phyloP scores from a whole-genome alignment of 2,329 filamentous ascomycete genomes.

The Exophiala sp. region DNA sequence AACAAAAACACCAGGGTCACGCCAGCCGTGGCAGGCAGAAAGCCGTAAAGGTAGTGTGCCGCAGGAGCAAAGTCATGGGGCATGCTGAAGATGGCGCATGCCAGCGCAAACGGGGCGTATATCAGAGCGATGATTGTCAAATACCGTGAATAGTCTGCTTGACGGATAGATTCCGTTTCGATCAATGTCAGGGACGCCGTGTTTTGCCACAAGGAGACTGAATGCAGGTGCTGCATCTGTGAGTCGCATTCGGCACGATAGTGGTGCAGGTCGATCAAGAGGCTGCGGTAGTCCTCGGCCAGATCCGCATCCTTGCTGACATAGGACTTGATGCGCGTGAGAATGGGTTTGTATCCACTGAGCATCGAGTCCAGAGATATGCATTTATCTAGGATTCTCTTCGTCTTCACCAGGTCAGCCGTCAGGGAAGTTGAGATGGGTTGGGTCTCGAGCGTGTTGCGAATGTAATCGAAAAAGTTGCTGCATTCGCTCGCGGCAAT shows the following conservation, averaged over 20 bases:
- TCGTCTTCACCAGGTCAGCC: slow-evolving; percentile 14
- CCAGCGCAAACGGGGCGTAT: slow-evolving; percentile 22
- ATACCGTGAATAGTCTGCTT: slow-evolving; percentile 24
- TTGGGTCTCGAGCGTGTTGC: slow-evolving; percentile 18
- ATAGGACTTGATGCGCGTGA: slow-evolving; percentile 21
- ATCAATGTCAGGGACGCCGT: slow-evolving; percentile 14
- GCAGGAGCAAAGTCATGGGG: slow-evolving; percentile 23
- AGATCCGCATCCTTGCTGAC: slow-evolving; percentile 16
- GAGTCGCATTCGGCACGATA: slow-evolving; percentile 24
- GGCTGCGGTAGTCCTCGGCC: slow-evolving; percentile 20
- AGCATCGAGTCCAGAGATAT: slow-evolving; percentile 24
- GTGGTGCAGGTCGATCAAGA: slow-evolving; percentile 24
- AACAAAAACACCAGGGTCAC: slow-evolving; percentile 22
- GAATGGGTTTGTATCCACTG: slow-evolving; percentile 22
- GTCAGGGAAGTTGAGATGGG: slow-evolving; percentile 16
- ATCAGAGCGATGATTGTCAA: slow-evolving; percentile 23
- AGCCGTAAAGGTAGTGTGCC: slow-evolving; percentile 23
- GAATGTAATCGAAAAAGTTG: slow-evolving; percentile 25
- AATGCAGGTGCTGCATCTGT: slow-evolving; percentile 24
- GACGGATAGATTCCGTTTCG: slow-evolving; percentile 14
- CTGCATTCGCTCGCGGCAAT: slow-evolving; percentile 24
- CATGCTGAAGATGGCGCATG: slow-evolving; percentile 23
- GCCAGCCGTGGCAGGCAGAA: slow-evolving; percentile 20
- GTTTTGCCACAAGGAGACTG: slow-evolving; percentile 21
- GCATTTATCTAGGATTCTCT: slow-evolving; percentile 17